Evolutionary conservation across 2,329 filamentous ascomycete species (phyloP).

Genomic region (Ophiostoma ulmi): DNA sequence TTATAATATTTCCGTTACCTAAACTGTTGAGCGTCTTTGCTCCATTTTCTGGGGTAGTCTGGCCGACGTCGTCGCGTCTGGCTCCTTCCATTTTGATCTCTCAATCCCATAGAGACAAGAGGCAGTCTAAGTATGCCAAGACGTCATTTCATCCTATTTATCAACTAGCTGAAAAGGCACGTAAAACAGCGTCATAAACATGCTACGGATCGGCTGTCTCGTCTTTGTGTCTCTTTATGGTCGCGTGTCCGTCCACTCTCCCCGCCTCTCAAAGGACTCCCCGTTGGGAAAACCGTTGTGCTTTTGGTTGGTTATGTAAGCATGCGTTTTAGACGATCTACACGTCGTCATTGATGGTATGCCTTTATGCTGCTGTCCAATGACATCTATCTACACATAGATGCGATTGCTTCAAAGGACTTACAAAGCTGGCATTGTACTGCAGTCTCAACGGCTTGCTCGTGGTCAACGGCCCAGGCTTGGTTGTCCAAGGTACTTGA

Average conservation of each 20-base stretch:
- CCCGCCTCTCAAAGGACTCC: neutral
- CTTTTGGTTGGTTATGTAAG: too few species aligned
- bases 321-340: too few species aligned
- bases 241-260: neutral
- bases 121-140: neutral
- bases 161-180: too few species aligned
- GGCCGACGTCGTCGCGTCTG: neutral
- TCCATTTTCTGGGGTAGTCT: neutral
- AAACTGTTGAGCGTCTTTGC: neutral
- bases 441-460: too few species aligned
- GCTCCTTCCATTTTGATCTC: neutral
- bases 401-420: too few species aligned
- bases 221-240: neutral
- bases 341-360: too few species aligned
- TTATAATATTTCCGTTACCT: neutral
- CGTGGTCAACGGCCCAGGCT: too few species aligned
- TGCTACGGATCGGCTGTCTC: neutral
- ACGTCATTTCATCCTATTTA: neutral
- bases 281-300: neutral
- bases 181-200: neutral
- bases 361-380: too few species aligned
- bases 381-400: too few species aligned
- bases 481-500: too few species aligned
- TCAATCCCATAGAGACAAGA: neutral
- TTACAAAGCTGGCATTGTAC: too few species aligned